Percentiles rank a stretch among this genome's conserved stretches.
Conservation (phyloP, 495 filamentous ascomycete species). For the Aspergillus asperescens region DNA sequence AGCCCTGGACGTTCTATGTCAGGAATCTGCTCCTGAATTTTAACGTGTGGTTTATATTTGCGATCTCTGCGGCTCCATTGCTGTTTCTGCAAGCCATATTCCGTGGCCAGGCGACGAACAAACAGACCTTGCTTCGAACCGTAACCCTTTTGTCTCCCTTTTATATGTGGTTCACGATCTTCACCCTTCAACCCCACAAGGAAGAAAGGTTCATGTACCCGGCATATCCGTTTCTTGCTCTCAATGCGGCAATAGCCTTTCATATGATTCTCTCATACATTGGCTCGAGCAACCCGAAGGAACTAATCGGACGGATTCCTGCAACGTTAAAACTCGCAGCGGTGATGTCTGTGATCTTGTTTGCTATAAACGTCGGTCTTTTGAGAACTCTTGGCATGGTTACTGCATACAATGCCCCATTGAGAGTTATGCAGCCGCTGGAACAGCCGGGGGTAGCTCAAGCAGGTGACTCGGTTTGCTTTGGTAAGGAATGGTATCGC, state of each 20-base stretch:
- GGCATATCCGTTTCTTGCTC: slow-evolving; percentile 83
- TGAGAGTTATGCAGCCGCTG: slow-evolving; percentile 64
- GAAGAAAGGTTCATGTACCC: slow-evolving; percentile 99
- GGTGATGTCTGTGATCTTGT: slow-evolving; percentile 50
- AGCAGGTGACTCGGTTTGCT: slow-evolving; percentile 68
- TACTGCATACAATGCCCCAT: slow-evolving; percentile 78
- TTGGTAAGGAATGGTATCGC: slow-evolving; percentile 98
- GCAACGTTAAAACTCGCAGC: slow-evolving; percentile 59
- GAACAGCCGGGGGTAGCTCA: slow-evolving; percentile 44
- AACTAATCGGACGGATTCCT: slow-evolving; percentile 62
- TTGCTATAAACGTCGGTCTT: slow-evolving; percentile 58
- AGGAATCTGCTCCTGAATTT: slow-evolving; percentile 91
- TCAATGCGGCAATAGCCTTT: slow-evolving; percentile 82
- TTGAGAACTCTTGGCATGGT: slow-evolving; percentile 75
- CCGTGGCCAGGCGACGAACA: slow-evolving; percentile 33
- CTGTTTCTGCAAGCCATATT: slow-evolving; percentile 47
- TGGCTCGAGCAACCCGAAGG: slow-evolving; percentile 60
- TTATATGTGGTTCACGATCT: slow-evolving; percentile 91
- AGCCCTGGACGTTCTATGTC: slow-evolving; percentile 96
- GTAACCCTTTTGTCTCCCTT: slow-evolving; percentile 74
- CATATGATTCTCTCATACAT: slow-evolving; percentile 71
- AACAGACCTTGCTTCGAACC: slow-evolving; percentile 56
- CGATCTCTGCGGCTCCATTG: slow-evolving; percentile 65
- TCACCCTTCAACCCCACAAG: slow-evolving; percentile 90
- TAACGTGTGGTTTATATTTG: slow-evolving; percentile 86